Conservation (phyloP, 2,329 filamentous ascomycete species). For the Helotiales sp. region DNA sequence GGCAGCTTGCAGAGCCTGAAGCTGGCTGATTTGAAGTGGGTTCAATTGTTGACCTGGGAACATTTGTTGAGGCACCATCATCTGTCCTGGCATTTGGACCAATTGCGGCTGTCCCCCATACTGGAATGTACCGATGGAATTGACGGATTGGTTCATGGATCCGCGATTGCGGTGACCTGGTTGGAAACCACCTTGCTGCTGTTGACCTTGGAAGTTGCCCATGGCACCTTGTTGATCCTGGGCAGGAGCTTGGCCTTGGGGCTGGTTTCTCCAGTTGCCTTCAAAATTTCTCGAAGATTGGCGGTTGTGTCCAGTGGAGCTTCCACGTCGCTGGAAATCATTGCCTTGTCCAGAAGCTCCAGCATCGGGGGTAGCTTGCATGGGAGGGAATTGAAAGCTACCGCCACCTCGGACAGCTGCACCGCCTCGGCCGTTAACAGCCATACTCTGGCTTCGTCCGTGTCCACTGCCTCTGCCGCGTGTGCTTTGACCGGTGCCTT, state of each 20-base stretch:
- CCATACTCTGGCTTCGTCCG: slow-evolving; percentile 90
- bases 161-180: slow-evolving; percentile 86
- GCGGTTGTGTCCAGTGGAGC: slow-evolving; percentile 72
- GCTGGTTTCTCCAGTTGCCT: slow-evolving; percentile 93
- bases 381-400: slow-evolving; percentile 71
- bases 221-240: slow-evolving; percentile 60
- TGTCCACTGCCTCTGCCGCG: slow-evolving; percentile 64
- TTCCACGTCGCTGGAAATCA: slow-evolving; percentile 78
- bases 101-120: slow-evolving; percentile 87
- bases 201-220: slow-evolving; percentile 73
- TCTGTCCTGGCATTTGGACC: slow-evolving; percentile 83
- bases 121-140: slow-evolving; percentile 83
- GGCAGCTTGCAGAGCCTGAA: slow-evolving; percentile 90
- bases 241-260: slow-evolving; percentile 52
- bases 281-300: slow-evolving; percentile 93
- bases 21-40: slow-evolving; percentile 83
- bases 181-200: slow-evolving; percentile 79
- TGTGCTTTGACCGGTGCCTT: slow-evolving; percentile 31
- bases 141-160: slow-evolving; percentile 86
- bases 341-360: slow-evolving; percentile 50
- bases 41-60: slow-evolving; percentile 86
- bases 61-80: slow-evolving; percentile 82
- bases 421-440: slow-evolving; percentile 71
- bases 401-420: slow-evolving; percentile 66
- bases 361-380: slow-evolving; percentile 56